Percentiles rank a stretch among this genome's conserved stretches.
phyloP scores from a whole-genome alignment of 129 eudicot genomes.

The Lactuca saligna region DNA sequence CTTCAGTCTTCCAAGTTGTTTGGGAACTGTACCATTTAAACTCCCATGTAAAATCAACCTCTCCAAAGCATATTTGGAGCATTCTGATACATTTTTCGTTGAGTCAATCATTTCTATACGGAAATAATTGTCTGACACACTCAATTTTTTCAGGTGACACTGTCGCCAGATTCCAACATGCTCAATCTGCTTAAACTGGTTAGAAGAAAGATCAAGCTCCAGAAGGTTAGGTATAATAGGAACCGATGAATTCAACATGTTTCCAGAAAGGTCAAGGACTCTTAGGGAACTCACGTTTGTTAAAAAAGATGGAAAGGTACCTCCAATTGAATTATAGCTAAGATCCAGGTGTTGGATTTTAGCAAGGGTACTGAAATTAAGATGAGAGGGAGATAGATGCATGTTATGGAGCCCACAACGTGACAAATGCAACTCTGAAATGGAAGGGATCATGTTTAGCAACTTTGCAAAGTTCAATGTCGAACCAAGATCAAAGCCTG shows the following conservation, averaged over 20 bases:
- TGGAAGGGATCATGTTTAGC: no score
- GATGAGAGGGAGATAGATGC: constrained; percentile 1
- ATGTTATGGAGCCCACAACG: background rate
- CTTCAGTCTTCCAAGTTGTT: background rate
- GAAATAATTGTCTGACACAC: background rate
- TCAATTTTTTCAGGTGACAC: constrained; percentile 14
- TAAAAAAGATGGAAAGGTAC: background rate
- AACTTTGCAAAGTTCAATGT: no score
- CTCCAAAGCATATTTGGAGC: background rate
- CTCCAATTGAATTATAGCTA: background rate
- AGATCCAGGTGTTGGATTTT: background rate
- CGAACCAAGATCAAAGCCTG: no score
- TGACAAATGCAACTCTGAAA: background rate
- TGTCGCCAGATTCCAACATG: no score
- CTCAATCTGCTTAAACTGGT: no score
- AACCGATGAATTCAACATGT: no score
- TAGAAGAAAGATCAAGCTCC: background rate
- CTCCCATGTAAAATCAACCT: background rate
- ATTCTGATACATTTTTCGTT: background rate
- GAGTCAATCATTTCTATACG: background rate
- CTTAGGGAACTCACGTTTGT: background rate
- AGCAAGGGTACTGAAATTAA: background rate
- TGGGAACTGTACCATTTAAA: background rate
- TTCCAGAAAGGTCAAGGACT: no score
- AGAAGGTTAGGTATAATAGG: background rate